Base-by-base conservation (phyloP, 2,329 filamentous ascomycete genomes). In the Penicillium italicum region DNA sequence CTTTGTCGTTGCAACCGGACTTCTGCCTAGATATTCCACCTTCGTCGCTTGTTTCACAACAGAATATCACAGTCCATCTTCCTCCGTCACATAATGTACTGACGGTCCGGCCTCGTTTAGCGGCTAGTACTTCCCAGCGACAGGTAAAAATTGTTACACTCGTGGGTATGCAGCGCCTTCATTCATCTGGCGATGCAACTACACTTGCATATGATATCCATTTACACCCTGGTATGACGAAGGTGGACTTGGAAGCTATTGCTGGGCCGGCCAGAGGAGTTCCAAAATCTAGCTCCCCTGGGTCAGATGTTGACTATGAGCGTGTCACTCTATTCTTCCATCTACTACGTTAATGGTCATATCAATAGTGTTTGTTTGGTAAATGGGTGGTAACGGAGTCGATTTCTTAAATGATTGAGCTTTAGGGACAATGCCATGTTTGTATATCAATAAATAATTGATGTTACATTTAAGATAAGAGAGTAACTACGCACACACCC, bases 81-180 rank as follows among this genome's bases (percentile, higher is more conserved):
- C 85, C 89, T 1, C 73, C 81, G 1, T 82, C 80, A 44, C 85
- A 91, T 65, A 85, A 84, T 62, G 86, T 87, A 56, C 76, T 96
- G 18, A 87, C 91, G 58, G 80, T 96, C 54, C 79, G 83, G 22
- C 86, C 88, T 4, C 82, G 81, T 11, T 78, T 95, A 18, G 82
- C 85, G 0, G 75, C 85, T 9, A 80, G 80, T 33, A 74, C 90
- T 5, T 82, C 86, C 56, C 80, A 83, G 50, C 85, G 90, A 31
- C 85, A 90, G 48, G 90, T 89, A 74, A 90, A 87, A 68, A 76
- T 94, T 34, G 91, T 90, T 69, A 87, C 91, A 33, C 80, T 85
- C 1, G 80, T 88, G 45, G 89, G 92, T 66, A 83, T 81, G 38
- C 81, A 84, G 37, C 75, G 79, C 48, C 80, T 87, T 8, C 81